Evolutionary conservation across 176 grass and related monocot species (phyloP).

Genomic region (Zea luxurians): DNA sequence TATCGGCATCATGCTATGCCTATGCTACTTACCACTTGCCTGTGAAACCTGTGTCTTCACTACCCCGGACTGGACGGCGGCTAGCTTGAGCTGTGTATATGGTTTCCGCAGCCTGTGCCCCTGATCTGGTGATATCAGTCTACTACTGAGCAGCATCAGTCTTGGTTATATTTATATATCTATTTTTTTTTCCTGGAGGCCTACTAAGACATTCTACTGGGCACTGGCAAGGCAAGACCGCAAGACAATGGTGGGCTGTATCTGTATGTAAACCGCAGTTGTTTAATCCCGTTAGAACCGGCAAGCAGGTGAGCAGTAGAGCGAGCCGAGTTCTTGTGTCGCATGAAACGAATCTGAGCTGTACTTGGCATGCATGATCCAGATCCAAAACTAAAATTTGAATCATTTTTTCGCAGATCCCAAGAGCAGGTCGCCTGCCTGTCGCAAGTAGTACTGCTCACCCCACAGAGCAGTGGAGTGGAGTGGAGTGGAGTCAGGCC

Average conservation of each 20-base stretch:
- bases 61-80: slow-evolving; percentile 17
- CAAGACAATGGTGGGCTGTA: background rate
- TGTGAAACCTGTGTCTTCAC: slow-evolving; percentile 34
- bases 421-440: slow-evolving; percentile 39
- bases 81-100: slow-evolving; percentile 17
- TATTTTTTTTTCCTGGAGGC: background rate
- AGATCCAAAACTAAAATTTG: slow-evolving; percentile 66
- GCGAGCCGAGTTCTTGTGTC: slow-evolving; percentile 19
- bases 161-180: background rate
- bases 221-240: background rate
- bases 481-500: slow-evolving; percentile 43
- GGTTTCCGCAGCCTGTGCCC: slow-evolving; percentile 26
- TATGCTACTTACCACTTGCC: slow-evolving; percentile 5
- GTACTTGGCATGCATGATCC: slow-evolving; percentile 46
- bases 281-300: slow-evolving; percentile 29
- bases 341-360: slow-evolving; percentile 46
- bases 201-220: slow-evolving; percentile 38
- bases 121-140: slow-evolving; percentile 5
- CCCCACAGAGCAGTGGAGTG: slow-evolving; percentile 34
- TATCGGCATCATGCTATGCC: slow-evolving; percentile 30
- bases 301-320: slow-evolving; percentile 14
- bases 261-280: slow-evolving; percentile 34
- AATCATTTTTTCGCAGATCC: slow-evolving; percentile 60
- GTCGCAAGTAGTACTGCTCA: slow-evolving; percentile 41
- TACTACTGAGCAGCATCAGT: background rate